Percentiles rank a stretch among this genome's conserved stretches.
phyloP scores from a whole-genome alignment of 2,329 filamentous ascomycete genomes.

The Ambrosiella cleistominuta region DNA sequence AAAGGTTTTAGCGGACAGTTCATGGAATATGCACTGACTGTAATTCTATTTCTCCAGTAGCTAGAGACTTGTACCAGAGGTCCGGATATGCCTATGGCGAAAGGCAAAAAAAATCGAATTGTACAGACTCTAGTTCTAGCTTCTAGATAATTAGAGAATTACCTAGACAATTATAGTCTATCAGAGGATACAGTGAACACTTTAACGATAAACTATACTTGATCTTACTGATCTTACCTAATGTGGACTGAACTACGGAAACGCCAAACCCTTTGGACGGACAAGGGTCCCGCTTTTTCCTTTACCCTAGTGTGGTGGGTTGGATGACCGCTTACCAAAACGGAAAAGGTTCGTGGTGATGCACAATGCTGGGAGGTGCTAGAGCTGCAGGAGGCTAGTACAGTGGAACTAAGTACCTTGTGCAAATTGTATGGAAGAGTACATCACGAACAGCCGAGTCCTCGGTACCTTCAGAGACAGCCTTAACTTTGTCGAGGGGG shows the following conservation, averaged over 20 bases:
- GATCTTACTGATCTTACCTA: not conserved
- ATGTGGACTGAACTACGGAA: not conserved
- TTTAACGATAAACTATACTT: not conserved
- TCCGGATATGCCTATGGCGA: not conserved
- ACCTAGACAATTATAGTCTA: not conserved
- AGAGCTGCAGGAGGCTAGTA: not conserved
- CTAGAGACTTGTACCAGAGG: not conserved
- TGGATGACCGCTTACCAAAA: not conserved
- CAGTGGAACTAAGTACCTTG: not conserved
- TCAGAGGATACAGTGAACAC: not conserved
- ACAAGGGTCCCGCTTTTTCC: not conserved
- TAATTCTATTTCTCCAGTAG: not conserved
- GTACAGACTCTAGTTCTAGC: too few relatives aligned
- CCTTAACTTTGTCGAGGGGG: not conserved
- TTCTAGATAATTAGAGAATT: too few relatives aligned
- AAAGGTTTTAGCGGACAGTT: not conserved
- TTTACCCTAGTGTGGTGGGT: not conserved
- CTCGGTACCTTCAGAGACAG: not conserved
- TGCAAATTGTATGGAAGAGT: not conserved
- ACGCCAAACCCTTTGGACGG: not conserved
- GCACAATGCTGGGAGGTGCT: not conserved
- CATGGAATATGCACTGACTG: not conserved
- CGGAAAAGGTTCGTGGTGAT: not conserved
- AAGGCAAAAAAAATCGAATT: not conserved
- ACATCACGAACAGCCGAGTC: not conserved